Percentiles rank a stretch among this genome's conserved stretches.
Conservation (phyloP, 208 protist species). For the Trypanosoma scelopori region DNA sequence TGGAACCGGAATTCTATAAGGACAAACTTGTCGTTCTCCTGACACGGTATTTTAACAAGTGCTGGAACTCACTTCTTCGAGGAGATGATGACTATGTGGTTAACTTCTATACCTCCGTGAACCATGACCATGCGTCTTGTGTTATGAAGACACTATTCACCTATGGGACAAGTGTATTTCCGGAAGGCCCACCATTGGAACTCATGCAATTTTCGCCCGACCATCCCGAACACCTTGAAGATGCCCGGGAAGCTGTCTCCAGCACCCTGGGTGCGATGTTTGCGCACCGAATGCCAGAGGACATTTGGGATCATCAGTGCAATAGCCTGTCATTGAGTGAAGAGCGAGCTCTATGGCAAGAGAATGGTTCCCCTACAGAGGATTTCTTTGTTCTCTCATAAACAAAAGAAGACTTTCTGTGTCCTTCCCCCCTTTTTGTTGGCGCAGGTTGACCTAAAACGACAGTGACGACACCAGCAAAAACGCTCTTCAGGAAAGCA, state of each 20-base stretch:
- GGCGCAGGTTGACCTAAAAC: background rate
- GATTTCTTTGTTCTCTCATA: conserved; percentile 30
- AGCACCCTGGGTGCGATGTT: conserved; percentile 10
- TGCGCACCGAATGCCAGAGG: background rate
- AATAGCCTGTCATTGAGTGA: conserved; percentile 23
- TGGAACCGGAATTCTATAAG: conserved; percentile 17
- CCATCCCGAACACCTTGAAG: conserved; percentile 18
- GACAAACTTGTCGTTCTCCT: conserved; percentile 27
- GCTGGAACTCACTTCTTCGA: conserved; percentile 30
- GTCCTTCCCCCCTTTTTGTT: conserved; percentile 2
- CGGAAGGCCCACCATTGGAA: conserved; percentile 9
- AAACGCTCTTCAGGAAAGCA: too few relatives aligned
- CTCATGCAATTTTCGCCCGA: conserved; percentile 6
- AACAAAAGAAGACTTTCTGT: background rate
- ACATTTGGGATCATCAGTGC: conserved; percentile 24
- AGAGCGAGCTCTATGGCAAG: conserved; percentile 14
- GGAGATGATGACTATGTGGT: conserved; percentile 23
- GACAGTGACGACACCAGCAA: too few relatives aligned
- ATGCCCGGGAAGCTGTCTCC: conserved; percentile 10
- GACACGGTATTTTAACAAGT: conserved; percentile 26
- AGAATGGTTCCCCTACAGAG: conserved; percentile 9
- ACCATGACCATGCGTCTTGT: conserved; percentile 21
- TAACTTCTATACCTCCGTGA: conserved; percentile 7
- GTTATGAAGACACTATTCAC: conserved; percentile 28
- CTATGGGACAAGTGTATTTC: conserved; percentile 19